Evolutionary conservation across 805 yeast genomes (phyloP).

Genomic region (Metschnikowia similis): DNA sequence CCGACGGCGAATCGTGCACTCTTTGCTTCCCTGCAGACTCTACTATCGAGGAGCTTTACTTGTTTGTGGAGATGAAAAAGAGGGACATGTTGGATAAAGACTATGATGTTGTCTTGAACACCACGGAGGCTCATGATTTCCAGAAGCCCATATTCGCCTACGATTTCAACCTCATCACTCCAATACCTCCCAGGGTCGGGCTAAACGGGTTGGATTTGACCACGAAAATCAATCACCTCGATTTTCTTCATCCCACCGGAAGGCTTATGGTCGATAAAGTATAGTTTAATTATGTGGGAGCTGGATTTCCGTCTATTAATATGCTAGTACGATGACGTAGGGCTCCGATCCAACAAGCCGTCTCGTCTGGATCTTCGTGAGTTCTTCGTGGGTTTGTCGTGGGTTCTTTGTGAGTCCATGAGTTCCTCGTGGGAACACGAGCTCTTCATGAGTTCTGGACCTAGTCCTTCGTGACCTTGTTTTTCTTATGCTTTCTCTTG

Average conservation of each 20-base stretch:
- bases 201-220: slow-evolving; percentile 28
- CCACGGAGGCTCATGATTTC: slow-evolving; percentile 23
- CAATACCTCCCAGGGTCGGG: slow-evolving; percentile 34
- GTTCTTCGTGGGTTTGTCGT: too few relatives aligned
- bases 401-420: too few relatives aligned
- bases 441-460: too few relatives aligned
- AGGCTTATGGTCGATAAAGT: slow-evolving; percentile 56
- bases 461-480: slow-evolving; percentile 27
- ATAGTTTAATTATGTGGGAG: neutral
- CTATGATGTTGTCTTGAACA: slow-evolving; percentile 18
- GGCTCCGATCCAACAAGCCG: neutral
- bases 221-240: slow-evolving; percentile 56
- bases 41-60: slow-evolving; percentile 29
- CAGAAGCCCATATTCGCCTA: slow-evolving; percentile 22
- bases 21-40: slow-evolving; percentile 28
- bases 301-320: slow-evolving; percentile 1
- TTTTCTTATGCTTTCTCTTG: too few relatives aligned
- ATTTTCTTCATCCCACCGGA: slow-evolving; percentile 42
- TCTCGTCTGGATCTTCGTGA: too few relatives aligned
- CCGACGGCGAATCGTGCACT: slow-evolving; percentile 55
- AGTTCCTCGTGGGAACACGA: too few relatives aligned
- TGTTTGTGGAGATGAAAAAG: slow-evolving; percentile 30
- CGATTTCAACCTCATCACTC: slow-evolving; percentile 31
- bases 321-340: neutral
- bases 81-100: slow-evolving; percentile 36